Evolutionary conservation across 2,329 filamentous ascomycete species (phyloP).

Genomic region (Trichoderma harzianum): DNA sequence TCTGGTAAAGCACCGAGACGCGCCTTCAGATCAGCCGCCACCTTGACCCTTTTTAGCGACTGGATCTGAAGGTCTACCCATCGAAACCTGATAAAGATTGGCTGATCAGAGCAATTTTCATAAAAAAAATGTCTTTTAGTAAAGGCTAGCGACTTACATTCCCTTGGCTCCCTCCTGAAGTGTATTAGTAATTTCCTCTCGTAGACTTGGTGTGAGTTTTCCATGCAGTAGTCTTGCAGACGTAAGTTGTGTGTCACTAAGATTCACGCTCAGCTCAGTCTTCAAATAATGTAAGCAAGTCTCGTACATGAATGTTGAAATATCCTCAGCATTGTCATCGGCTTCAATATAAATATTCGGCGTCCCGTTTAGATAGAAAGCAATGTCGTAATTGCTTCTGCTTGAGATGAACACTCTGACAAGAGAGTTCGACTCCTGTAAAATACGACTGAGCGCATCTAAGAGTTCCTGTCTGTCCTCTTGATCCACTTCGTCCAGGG

Average conservation of each 20-base stretch:
- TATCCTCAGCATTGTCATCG: constrained; percentile 7
- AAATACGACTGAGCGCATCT: background rate
- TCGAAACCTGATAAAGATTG: background rate
- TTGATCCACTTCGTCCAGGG: background rate
- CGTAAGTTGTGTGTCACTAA: background rate
- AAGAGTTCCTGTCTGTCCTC: background rate
- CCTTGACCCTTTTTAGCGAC: background rate
- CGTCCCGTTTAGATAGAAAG: background rate
- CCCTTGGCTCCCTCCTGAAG: background rate
- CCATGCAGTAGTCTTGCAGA: background rate
- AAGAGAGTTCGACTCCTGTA: background rate
- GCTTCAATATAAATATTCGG: constrained; percentile 1
- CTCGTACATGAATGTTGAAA: constrained; percentile 7
- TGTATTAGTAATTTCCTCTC: background rate
- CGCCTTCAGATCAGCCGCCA: constrained; percentile 4
- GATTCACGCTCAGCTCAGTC: background rate
- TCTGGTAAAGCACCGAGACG: constrained; percentile 2
- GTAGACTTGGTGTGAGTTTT: background rate
- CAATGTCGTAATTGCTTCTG: constrained; percentile 5
- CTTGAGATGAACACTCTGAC: constrained; percentile 6
- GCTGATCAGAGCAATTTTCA: background rate
- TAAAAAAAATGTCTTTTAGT: background rate
- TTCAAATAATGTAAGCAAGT: background rate
- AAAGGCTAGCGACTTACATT: background rate
- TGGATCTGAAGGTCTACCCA: constrained; percentile 7